A percentile compares a stretch with the other conserved stretches of the same genome.
Evolutionary conservation across 176 grass and related monocot species (phyloP).

Genomic region (Sorghum bicolor): Sorghum_bicolor_NCBIv3 NC_012875.2:48864001-48864500

Average conservation of each 20-base stretch:
- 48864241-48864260: conserved; percentile 18
- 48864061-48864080: conserved; percentile 50
- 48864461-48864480: too few species aligned
- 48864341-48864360: background rate
- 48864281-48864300: conserved; percentile 83
- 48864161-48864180: background rate
- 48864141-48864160: too few species aligned
- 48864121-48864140: background rate
- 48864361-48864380: too few species aligned
- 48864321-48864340: background rate
- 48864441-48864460: background rate
- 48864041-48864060: background rate
- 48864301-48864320: conserved; percentile 59
- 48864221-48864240: conserved; percentile 50
- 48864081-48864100: conserved; percentile 57
- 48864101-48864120: conserved; percentile 38
- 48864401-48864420: background rate
- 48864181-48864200: too few species aligned
- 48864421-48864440: conserved; percentile 54
- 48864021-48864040: background rate
- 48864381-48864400: background rate
- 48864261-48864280: conserved; percentile 50
- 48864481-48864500: too few species aligned
- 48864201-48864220: too few species aligned
- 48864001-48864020: background rate